These are phyloP conservation scores for Rhodotorula sp. DNA, from an alignment of 1,284 basidiomycete species.

Conservation along the genomic window DNA sequence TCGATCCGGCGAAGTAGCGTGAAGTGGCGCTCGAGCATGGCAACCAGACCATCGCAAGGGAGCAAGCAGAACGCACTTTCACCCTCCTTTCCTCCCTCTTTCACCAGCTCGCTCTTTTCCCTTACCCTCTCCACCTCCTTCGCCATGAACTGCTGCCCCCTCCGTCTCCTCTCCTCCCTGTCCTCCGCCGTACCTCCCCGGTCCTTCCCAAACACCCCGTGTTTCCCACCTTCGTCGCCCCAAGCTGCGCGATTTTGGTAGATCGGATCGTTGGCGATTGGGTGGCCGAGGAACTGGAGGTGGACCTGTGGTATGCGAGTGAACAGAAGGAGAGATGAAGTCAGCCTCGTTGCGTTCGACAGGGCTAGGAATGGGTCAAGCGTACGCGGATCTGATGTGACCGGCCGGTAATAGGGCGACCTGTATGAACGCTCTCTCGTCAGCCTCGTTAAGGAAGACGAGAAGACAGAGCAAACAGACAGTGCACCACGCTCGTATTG, in stretches of 20 bases:
- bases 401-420: slow-evolving; percentile 73
- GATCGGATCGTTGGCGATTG: slow-evolving; percentile 66
- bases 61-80: too few species aligned
- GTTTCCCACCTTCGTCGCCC: slow-evolving; percentile 72
- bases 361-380: background rate
- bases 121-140: background rate
- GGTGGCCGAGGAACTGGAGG: slow-evolving; percentile 87
- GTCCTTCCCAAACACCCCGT: slow-evolving; percentile 55
- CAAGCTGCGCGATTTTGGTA: slow-evolving; percentile 71
- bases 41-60: too few species aligned
- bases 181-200: slow-evolving; percentile 21
- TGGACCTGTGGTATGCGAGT: slow-evolving; percentile 95
- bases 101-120: background rate
- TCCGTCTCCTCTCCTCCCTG: slow-evolving; percentile 1
- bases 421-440: background rate
- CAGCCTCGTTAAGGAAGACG: background rate
- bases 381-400: slow-evolving; percentile 52
- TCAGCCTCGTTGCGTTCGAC: background rate
- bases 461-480: slow-evolving; percentile 54
- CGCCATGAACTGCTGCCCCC: background rate
- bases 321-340: slow-evolving; percentile 52
- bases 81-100: background rate
- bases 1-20: too few species aligned
- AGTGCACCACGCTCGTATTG: slow-evolving; percentile 84
- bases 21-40: too few species aligned